Conservation (phyloP, 176 grass and related monocot genomes). For the Cocos nucifera region DNA sequence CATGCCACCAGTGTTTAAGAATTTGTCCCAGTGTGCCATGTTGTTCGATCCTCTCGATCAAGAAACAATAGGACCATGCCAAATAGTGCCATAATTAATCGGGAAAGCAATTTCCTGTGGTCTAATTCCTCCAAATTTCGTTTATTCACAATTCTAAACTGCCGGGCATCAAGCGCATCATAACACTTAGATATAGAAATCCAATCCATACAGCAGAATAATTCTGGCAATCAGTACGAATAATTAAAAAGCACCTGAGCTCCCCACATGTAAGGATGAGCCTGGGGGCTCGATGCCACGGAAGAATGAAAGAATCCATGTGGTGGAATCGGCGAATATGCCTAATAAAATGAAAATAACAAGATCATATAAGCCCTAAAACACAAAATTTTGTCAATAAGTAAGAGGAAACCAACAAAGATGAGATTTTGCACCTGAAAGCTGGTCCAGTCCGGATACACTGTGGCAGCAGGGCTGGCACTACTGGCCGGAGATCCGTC, state of each 20-base stretch:
- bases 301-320: constrained; percentile 77
- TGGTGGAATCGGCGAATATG: constrained; percentile 81
- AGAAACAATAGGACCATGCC: too few relatives aligned
- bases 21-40: too few relatives aligned
- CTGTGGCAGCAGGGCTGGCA: constrained; percentile 32
- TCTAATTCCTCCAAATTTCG: too few relatives aligned
- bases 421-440: constrained; percentile 55
- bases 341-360: constrained; percentile 30
- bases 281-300: constrained; percentile 62
- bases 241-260: constrained; percentile 45
- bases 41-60: too few relatives aligned
- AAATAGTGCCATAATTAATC: too few relatives aligned
- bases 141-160: not conserved
- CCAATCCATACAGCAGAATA: not conserved
- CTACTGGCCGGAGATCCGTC: constrained; percentile 52
- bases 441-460: constrained; percentile 81
- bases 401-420: not conserved
- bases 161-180: not conserved
- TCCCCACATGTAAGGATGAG: constrained; percentile 98
- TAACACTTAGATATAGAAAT: not conserved
- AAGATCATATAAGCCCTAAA: not conserved
- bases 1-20: too few relatives aligned
- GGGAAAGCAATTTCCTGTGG: too few relatives aligned
- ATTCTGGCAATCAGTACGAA: constrained; percentile 1
- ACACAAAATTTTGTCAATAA: constrained; percentile 1